phyloP scores from a whole-genome alignment of 2,329 filamentous ascomycete species.

The Elsinoe ampelina region DNA sequence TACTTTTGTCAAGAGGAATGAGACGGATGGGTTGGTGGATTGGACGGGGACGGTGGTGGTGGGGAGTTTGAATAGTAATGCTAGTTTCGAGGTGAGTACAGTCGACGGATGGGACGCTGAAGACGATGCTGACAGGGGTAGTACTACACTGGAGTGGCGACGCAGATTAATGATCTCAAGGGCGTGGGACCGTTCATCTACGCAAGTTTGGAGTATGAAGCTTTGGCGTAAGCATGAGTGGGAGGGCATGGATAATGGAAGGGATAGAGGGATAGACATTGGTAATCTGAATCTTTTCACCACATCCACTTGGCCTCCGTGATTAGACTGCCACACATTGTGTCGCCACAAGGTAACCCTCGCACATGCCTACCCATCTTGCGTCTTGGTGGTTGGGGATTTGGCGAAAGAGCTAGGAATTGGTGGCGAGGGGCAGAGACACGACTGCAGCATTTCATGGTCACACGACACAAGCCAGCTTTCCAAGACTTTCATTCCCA shows the following conservation, averaged over 20 bases:
- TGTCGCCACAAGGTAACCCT: too few relatives aligned
- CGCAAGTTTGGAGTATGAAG: slow-evolving; percentile 10
- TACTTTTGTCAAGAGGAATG: slow-evolving; percentile 39
- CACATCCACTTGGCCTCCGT: too few relatives aligned
- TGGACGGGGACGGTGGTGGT: slow-evolving; percentile 46
- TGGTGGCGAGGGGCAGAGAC: too few relatives aligned
- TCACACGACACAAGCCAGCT: neutral
- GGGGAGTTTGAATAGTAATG: slow-evolving; percentile 42
- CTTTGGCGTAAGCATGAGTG: neutral
- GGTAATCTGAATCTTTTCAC: too few relatives aligned
- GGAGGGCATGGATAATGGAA: neutral
- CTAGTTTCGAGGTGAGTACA: slow-evolving; percentile 46
- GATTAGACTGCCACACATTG: too few relatives aligned
- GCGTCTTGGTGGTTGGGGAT: too few relatives aligned
- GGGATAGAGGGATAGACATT: too few relatives aligned
- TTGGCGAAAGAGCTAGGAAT: too few relatives aligned
- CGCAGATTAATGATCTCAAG: slow-evolving; percentile 8
- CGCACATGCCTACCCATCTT: too few relatives aligned
- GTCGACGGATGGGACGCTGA: slow-evolving; percentile 66
- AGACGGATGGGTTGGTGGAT: slow-evolving; percentile 38
- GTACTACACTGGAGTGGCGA: slow-evolving; percentile 42
- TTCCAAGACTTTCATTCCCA: neutral
- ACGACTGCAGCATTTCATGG: neutral
- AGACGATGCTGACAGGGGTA: slow-evolving; percentile 83
- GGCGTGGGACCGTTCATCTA: slow-evolving; percentile 4